Evolutionary conservation across 2,329 filamentous ascomycete genomes (phyloP).

Genomic region (Apiospora aurea): DNA sequence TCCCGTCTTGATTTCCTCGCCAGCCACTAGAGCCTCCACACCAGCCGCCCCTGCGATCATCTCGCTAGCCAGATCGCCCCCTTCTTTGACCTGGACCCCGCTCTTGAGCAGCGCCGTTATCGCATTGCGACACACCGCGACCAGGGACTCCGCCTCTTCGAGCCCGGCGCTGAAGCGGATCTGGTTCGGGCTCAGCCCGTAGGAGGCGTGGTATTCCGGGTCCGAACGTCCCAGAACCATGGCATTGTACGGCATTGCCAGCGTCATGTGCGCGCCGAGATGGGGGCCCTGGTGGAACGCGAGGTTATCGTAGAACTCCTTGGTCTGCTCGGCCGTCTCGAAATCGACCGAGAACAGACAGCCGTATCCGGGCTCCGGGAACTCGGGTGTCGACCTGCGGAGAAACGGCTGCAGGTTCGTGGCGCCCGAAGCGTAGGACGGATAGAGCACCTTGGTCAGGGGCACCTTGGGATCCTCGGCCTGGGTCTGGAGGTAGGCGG

Average conservation of each 20-base stretch:
- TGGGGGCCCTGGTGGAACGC: slow-evolving; percentile 60
- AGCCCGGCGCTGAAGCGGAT: slow-evolving; percentile 57
- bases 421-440: slow-evolving; percentile 39
- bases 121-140: slow-evolving; percentile 35
- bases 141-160: slow-evolving; percentile 51
- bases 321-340: slow-evolving; percentile 45
- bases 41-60: slow-evolving; percentile 1
- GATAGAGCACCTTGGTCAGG: slow-evolving; percentile 53
- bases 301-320: slow-evolving; percentile 57
- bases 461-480: slow-evolving; percentile 42
- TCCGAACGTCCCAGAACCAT: slow-evolving; percentile 51
- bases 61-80: slow-evolving; percentile 23
- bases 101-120: slow-evolving; percentile 22
- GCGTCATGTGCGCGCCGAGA: slow-evolving; percentile 59
- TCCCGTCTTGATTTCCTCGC: background rate
- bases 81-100: slow-evolving; percentile 22
- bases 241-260: slow-evolving; percentile 56
- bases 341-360: slow-evolving; percentile 63
- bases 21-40: background rate
- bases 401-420: slow-evolving; percentile 37
- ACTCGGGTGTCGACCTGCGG: slow-evolving; percentile 49
- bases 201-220: slow-evolving; percentile 45
- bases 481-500: slow-evolving; percentile 45
- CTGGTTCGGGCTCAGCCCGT: slow-evolving; percentile 49
- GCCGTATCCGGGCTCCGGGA: slow-evolving; percentile 59